Percentiles rank a stretch among this genome's conserved stretches.
These are phyloP conservation scores for Periconia sp. DNA, from an alignment of 2,329 filamentous ascomycete species.

Conservation along the genomic window DNA sequence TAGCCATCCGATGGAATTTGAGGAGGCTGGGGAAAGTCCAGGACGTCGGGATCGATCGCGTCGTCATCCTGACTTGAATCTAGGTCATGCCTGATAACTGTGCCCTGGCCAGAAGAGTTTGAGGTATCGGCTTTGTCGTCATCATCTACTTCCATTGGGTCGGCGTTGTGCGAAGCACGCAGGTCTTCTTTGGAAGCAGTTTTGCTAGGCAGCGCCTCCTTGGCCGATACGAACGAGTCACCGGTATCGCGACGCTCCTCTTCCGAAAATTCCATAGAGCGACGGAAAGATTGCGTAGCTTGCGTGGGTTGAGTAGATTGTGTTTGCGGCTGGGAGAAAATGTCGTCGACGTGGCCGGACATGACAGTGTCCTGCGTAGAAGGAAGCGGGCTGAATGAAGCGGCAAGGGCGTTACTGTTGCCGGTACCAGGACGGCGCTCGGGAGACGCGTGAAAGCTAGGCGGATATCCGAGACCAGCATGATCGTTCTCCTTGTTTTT, in stretches of 20 bases:
- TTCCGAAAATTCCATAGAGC: constrained; percentile 20
- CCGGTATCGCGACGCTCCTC: constrained; percentile 38
- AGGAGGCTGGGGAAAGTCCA: constrained; percentile 24
- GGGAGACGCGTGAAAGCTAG: constrained; percentile 45
- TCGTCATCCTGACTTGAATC: constrained; percentile 18
- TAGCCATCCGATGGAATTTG: constrained; percentile 30
- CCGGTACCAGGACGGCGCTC: constrained; percentile 34
- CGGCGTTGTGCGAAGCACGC: constrained; percentile 19
- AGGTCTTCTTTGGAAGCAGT: constrained; percentile 32
- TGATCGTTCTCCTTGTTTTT: constrained; percentile 33
- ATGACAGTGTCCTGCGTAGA: constrained; percentile 36
- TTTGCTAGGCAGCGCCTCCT: constrained; percentile 44
- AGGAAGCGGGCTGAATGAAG: constrained; percentile 15
- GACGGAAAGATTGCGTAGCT: constrained; percentile 29
- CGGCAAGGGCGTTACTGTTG: constrained; percentile 6
- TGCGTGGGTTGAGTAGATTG: constrained; percentile 39
- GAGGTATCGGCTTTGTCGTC: constrained; percentile 26
- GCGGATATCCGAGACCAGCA: constrained; percentile 18
- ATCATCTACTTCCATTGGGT: constrained; percentile 37
- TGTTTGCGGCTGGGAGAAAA: constrained; percentile 35
- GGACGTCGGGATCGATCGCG: constrained; percentile 16
- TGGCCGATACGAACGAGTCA: constrained; percentile 53
- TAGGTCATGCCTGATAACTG: constrained; percentile 27
- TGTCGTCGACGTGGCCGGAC: constrained; percentile 27
- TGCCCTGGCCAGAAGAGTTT: constrained; percentile 24